phyloP scores from a whole-genome alignment of 805 yeast genomes.

The Zygoascus bituminiphila region DNA sequence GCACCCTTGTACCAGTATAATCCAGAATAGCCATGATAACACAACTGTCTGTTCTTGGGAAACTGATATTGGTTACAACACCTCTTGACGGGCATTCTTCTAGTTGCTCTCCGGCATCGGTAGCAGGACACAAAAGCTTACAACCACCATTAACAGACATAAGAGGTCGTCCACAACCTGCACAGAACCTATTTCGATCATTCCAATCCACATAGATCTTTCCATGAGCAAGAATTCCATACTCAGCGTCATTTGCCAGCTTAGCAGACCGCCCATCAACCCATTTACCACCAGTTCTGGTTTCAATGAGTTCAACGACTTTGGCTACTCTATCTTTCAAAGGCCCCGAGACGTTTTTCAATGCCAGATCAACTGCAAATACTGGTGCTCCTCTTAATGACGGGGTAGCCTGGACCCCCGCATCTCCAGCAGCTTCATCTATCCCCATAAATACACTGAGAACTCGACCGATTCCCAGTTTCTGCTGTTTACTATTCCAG shows the following conservation, averaged over 20 bases:
- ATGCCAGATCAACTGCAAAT: constrained; percentile 32
- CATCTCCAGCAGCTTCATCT: constrained; percentile 26
- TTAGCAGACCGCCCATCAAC: constrained; percentile 5
- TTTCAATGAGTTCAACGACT: constrained; percentile 13
- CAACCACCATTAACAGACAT: constrained; percentile 35
- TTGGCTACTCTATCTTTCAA: constrained; percentile 19
- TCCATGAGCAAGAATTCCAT: constrained; percentile 70
- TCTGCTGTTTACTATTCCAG: constrained; percentile 31
- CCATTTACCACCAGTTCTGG: constrained; percentile 2
- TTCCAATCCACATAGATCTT: constrained; percentile 85
- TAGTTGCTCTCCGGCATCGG: constrained; percentile 20
- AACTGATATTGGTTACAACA: constrained; percentile 64
- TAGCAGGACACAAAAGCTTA: constrained; percentile 33
- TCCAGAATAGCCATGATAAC: constrained; percentile 74
- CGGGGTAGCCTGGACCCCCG: neutral
- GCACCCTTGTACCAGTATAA: constrained; percentile 47
- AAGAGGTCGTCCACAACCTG: constrained; percentile 63
- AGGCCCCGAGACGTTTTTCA: constrained; percentile 3
- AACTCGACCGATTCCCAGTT: constrained; percentile 19
- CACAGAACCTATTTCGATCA: constrained; percentile 63
- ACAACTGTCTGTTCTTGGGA: constrained; percentile 90
- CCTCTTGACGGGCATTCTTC: constrained; percentile 32
- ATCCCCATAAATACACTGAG: constrained; percentile 42
- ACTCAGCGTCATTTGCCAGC: constrained; percentile 20
- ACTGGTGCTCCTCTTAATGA: constrained; percentile 30